Percentiles rank a stretch among this genome's conserved stretches.
Evolutionary conservation across 164 flowering plant species (phyloP).

Genomic region (Protea cynaroides): DNA sequence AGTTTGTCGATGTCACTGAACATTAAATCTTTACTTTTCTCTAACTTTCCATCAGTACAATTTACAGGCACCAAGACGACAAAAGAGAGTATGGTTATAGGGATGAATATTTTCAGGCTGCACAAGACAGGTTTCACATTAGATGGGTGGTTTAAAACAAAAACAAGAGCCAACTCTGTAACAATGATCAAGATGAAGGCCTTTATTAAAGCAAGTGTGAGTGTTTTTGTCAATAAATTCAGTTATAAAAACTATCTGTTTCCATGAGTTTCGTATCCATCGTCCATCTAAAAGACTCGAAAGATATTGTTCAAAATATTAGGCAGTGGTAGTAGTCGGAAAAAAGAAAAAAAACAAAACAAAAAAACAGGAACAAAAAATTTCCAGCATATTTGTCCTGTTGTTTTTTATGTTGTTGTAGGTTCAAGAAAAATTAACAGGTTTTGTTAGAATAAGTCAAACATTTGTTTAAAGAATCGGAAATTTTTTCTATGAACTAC

Average conservation of each 20-base stretch:
- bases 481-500: neutral
- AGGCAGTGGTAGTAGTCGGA: too few species aligned
- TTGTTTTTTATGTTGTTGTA: too few species aligned
- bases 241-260: neutral
- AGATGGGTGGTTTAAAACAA: neutral
- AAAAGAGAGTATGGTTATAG: constrained; percentile 20
- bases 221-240: neutral
- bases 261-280: too few species aligned
- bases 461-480: neutral
- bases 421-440: too few species aligned
- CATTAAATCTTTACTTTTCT: constrained; percentile 8
- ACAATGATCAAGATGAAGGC: neutral
- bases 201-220: neutral
- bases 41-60: constrained; percentile 19
- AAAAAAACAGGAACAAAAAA: too few species aligned
- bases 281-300: too few species aligned
- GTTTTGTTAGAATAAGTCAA: neutral
- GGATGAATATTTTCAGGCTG: constrained; percentile 29
- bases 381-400: too few species aligned
- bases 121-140: neutral
- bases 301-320: too few species aligned
- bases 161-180: constrained; percentile 5
- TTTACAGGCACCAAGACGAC: constrained; percentile 27
- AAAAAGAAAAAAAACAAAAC: too few species aligned
- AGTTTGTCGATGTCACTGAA: constrained; percentile 28